Evolutionary conservation across 257 asterid genomes (phyloP).

Genomic region (Mentha longifolia): DNA sequence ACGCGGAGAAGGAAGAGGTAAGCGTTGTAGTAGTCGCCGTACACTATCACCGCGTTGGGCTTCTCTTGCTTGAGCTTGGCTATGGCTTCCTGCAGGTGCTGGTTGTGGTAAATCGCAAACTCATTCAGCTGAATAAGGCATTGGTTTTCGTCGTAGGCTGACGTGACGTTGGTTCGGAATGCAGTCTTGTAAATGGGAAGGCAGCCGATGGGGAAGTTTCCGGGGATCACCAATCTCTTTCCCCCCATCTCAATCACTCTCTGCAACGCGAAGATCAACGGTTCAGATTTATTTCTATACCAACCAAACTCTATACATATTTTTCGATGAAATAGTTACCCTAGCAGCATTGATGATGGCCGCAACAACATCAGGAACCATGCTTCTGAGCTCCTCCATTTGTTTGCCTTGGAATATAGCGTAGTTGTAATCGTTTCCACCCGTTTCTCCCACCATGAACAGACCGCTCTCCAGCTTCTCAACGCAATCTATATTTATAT

Average conservation of each 20-base stretch:
- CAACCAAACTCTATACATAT: too few species aligned
- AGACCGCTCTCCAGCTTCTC: neutral
- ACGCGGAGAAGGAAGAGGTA: neutral
- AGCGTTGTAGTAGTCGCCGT: neutral
- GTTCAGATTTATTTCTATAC: too few species aligned
- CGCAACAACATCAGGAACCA: neutral
- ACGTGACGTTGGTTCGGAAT: neutral
- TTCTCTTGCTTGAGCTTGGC: neutral
- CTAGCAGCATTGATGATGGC: neutral
- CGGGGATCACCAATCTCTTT: neutral
- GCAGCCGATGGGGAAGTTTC: neutral
- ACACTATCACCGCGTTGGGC: neutral
- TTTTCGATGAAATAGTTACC: neutral
- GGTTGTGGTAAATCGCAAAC: neutral
- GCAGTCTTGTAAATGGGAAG: neutral
- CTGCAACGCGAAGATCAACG: neutral
- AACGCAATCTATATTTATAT: neutral
- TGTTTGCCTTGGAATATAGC: neutral
- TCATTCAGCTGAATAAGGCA: neutral
- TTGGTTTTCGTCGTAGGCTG: neutral
- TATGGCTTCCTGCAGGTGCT: neutral
- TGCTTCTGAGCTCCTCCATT: neutral
- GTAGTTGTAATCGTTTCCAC: constrained; percentile 2
- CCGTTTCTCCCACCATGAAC: neutral
- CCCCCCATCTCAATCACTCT: neutral